A percentile compares a stretch with the other conserved stretches of the same genome.
phyloP scores from a whole-genome alignment of 805 yeast genomes.

The Candida xiaguanensis region DNA sequence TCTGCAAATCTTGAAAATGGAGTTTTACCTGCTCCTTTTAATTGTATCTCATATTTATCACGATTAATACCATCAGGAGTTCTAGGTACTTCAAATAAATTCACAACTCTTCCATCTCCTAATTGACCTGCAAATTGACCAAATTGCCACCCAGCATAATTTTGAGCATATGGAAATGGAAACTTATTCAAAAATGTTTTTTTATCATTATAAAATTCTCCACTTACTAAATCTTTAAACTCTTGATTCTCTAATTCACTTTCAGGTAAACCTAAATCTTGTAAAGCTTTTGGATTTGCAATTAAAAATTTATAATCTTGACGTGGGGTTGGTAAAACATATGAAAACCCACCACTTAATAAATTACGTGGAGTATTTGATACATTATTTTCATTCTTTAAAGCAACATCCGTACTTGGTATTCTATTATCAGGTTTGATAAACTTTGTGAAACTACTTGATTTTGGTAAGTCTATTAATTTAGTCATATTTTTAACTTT shows the following conservation, averaged over 20 bases:
- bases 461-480: slow-evolving; percentile 27
- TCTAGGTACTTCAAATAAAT: slow-evolving; percentile 67
- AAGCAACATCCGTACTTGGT: slow-evolving; percentile 22
- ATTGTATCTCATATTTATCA: slow-evolving; percentile 60
- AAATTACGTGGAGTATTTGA: slow-evolving; percentile 36
- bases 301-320: slow-evolving; percentile 51
- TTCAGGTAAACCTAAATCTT: slow-evolving; percentile 53
- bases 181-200: slow-evolving; percentile 14
- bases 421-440: slow-evolving; percentile 30
- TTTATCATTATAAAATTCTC: slow-evolving; percentile 43
- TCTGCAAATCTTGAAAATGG: slow-evolving; percentile 95
- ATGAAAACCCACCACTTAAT: slow-evolving; percentile 66
- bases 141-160: slow-evolving; percentile 95
- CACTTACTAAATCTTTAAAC: slow-evolving; percentile 58
- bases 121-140: slow-evolving; percentile 96
- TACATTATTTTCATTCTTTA: slow-evolving; percentile 25
- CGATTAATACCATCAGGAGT: slow-evolving; percentile 24
- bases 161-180: slow-evolving; percentile 80
- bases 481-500: slow-evolving; percentile 13
- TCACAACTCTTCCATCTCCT: slow-evolving; percentile 92
- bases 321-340: slow-evolving; percentile 63
- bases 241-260: slow-evolving; percentile 37
- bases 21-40: slow-evolving; percentile 90
- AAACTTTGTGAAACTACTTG: slow-evolving; percentile 22
- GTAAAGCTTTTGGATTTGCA: slow-evolving; percentile 57